Evolutionary conservation across 352 stramenopile genomes (phyloP).

Genomic region (Globisporangium camurandrum): DNA sequence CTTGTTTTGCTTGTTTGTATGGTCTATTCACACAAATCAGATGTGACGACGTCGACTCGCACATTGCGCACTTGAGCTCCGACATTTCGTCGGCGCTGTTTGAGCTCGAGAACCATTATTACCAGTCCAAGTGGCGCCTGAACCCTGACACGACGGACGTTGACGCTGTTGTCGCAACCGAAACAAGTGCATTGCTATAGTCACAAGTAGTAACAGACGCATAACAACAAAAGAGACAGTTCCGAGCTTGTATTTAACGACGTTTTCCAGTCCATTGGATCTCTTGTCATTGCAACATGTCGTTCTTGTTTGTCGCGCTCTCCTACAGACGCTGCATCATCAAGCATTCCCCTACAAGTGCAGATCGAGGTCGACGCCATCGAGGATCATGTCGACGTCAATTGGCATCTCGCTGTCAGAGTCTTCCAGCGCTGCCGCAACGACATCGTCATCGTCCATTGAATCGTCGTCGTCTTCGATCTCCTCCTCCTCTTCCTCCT

Average conservation of each 20-base stretch:
- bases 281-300: no score
- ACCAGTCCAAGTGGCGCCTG: conserved; percentile 74
- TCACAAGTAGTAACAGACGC: no score
- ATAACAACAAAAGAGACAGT: no score
- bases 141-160: conserved; percentile 8
- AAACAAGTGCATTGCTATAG: no score
- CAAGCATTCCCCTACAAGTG: conserved; percentile 7
- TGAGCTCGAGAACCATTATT: conserved; percentile 79
- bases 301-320: no score
- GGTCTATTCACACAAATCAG: conserved; percentile 15
- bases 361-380: conserved; percentile 23
- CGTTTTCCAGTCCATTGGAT: no score
- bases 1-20: not conserved
- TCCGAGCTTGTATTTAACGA: no score
- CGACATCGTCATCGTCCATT: conserved; percentile 24
- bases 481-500: conserved; percentile 16
- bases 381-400: conserved; percentile 17
- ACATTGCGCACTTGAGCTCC: conserved; percentile 68
- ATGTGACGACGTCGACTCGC: conserved; percentile 73
- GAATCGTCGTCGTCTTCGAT: conserved; percentile 25
- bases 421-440: conserved; percentile 22
- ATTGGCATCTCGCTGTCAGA: conserved; percentile 13
- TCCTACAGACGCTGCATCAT: not conserved
- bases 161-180: no score
- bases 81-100: conserved; percentile 77